phyloP scores from a whole-genome alignment of 2,329 filamentous ascomycete species.

The Penicillium sp. region DNA sequence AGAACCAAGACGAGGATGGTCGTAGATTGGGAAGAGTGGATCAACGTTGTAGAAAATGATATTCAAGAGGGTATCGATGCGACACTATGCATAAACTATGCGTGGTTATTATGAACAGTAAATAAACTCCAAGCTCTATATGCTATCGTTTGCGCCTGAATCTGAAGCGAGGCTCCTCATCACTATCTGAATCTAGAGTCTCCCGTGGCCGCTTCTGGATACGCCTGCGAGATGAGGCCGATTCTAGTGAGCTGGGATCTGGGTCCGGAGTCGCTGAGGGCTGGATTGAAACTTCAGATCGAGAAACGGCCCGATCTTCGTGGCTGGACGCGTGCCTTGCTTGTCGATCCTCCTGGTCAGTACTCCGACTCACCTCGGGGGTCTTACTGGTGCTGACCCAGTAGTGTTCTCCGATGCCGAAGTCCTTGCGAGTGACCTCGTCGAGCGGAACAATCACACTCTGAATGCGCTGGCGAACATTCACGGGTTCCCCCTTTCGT shows the following conservation, averaged over 20 bases:
- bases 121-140: not conserved
- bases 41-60: not conserved
- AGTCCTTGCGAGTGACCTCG: constrained; percentile 70
- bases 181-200: constrained; percentile 57
- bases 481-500: constrained; percentile 38
- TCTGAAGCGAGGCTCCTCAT: constrained; percentile 60
- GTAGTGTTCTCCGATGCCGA: constrained; percentile 75
- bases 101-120: not conserved
- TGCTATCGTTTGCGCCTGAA: constrained; percentile 53
- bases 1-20: constrained; percentile 14
- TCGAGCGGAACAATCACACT: constrained; percentile 71
- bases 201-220: constrained; percentile 42
- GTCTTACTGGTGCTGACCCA: constrained; percentile 57
- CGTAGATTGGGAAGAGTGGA: too few species aligned
- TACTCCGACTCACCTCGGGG: constrained; percentile 30
- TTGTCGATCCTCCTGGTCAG: constrained; percentile 26
- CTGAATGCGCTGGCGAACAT: constrained; percentile 48
- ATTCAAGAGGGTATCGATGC: constrained; percentile 23
- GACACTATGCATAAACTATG: constrained; percentile 4
- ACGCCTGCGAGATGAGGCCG: constrained; percentile 19
- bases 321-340: constrained; percentile 5
- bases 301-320: constrained; percentile 12
- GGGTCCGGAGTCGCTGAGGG: constrained; percentile 26
- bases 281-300: constrained; percentile 16
- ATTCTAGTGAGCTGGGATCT: constrained; percentile 22